Conservation (phyloP, 106 monocot genomes). For the Phalaenopsis equestris region DNA sequence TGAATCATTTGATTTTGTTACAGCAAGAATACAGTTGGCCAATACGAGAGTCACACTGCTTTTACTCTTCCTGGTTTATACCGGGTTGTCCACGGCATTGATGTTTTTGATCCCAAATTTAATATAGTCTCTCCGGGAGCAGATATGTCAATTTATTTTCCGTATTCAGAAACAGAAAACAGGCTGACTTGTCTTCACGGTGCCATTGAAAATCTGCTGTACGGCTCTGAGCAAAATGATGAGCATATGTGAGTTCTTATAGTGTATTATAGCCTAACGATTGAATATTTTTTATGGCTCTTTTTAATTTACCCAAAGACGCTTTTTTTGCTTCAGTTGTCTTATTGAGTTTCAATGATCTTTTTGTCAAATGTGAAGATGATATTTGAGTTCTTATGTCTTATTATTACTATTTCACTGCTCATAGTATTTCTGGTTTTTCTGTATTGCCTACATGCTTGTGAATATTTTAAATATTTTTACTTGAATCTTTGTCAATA, state of each 20-base stretch:
- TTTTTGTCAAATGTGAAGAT: too few relatives aligned
- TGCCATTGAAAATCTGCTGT: constrained; percentile 71
- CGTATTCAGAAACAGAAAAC: constrained; percentile 59
- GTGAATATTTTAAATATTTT: background rate
- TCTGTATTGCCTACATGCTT: background rate
- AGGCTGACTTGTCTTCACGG: constrained; percentile 86
- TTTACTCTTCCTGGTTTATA: constrained; percentile 91
- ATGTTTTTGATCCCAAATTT: constrained; percentile 97
- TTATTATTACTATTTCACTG: background rate
- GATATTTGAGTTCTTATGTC: too few relatives aligned
- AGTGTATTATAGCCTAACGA: background rate
- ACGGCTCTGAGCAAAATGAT: constrained; percentile 60
- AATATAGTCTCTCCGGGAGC: constrained; percentile 98
- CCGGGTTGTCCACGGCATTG: constrained; percentile 84
- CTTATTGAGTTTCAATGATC: background rate
- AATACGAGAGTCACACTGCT: constrained; percentile 88
- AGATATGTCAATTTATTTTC: constrained; percentile 80
- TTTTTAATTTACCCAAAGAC: background rate
- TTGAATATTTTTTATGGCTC: background rate
- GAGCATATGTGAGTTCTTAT: constrained; percentile 70
- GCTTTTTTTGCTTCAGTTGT: background rate
- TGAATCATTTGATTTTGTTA: constrained; percentile 12
- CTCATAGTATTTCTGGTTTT: background rate
- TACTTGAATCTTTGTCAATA: background rate
- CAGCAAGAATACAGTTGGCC: constrained; percentile 94